Conservation (phyloP, 1,139 yeast genomes). For the Torulaspora pretoriensis region DNA sequence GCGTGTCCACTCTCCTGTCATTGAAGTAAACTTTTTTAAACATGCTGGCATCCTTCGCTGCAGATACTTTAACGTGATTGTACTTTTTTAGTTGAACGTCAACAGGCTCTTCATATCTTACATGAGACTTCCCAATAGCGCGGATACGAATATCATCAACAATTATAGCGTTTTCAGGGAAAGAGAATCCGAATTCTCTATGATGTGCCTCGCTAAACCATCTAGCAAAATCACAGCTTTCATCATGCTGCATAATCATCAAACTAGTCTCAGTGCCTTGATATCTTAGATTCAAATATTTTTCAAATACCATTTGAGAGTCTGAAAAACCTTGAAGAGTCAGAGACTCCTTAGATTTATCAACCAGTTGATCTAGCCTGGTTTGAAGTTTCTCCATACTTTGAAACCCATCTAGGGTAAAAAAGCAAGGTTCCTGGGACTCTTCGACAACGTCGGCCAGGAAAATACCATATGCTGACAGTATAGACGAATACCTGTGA, state of each 20-base stretch:
- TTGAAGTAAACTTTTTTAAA: conserved; percentile 44
- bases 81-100: conserved; percentile 37
- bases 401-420: conserved; percentile 33
- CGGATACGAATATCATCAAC: conserved; percentile 83
- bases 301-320: conserved; percentile 46
- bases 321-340: conserved; percentile 46
- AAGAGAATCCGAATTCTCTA: conserved; percentile 67
- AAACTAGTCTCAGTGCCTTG: conserved; percentile 84
- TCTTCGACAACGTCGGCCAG: conserved; percentile 61
- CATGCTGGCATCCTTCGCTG: conserved; percentile 31
- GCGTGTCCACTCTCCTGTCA: conserved; percentile 49
- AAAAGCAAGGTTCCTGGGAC: conserved; percentile 55
- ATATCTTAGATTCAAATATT: conserved; percentile 71
- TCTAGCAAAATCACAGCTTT: conserved; percentile 35
- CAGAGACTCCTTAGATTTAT: conserved; percentile 35
- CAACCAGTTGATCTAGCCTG: conserved; percentile 36
- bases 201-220: conserved; percentile 50
- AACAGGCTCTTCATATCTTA: conserved; percentile 35
- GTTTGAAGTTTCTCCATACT: conserved; percentile 32
- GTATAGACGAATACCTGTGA: conserved; percentile 51
- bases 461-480: conserved; percentile 55
- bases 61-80: conserved; percentile 16
- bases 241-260: conserved; percentile 49
- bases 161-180: conserved; percentile 53
- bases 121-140: conserved; percentile 50